A percentile compares a stretch with the other conserved stretches of the same genome.
Conservation (phyloP, 2,329 filamentous ascomycete species). For the Colletotrichum gigasporum region DNA sequence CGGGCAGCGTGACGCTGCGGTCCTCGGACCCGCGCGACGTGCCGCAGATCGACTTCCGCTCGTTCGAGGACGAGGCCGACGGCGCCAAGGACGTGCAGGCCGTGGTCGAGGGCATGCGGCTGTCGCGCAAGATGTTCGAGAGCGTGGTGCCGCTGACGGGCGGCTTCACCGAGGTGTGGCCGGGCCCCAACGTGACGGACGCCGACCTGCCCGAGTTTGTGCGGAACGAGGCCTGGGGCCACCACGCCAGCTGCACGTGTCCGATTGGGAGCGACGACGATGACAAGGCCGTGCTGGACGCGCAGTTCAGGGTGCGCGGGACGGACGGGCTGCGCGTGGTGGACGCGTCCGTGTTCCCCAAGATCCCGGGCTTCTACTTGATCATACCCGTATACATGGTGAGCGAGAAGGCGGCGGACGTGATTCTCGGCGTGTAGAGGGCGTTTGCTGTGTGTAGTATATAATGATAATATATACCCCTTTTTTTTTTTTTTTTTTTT, state of each 20-base stretch:
- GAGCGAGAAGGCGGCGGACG: slow-evolving; percentile 61
- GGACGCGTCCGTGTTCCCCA: slow-evolving; percentile 66
- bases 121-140: slow-evolving; percentile 48
- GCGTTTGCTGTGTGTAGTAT: no score
- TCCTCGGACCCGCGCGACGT: slow-evolving; percentile 67
- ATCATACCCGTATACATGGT: slow-evolving; percentile 62
- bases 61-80: slow-evolving; percentile 49
- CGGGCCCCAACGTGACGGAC: slow-evolving; percentile 50
- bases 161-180: slow-evolving; percentile 37
- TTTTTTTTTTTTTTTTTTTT: background rate
- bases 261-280: slow-evolving; percentile 64
- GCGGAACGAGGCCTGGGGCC: slow-evolving; percentile 61
- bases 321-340: slow-evolving; percentile 65
- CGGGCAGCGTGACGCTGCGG: slow-evolving; percentile 64
- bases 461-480: no score
- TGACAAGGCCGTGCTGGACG: slow-evolving; percentile 63
- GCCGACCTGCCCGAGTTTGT: slow-evolving; percentile 57
- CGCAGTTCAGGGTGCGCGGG: slow-evolving; percentile 63
- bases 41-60: slow-evolving; percentile 68
- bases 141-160: slow-evolving; percentile 39
- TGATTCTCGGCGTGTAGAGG: slow-evolving; percentile 19
- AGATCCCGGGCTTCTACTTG: slow-evolving; percentile 58
- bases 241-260: slow-evolving; percentile 65
- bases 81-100: slow-evolving; percentile 55
- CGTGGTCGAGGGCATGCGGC: slow-evolving; percentile 55